These are phyloP conservation scores for Lactarius evosmus DNA, from an alignment of 768 basidiomycete genomes.

Conservation along the genomic window DNA sequence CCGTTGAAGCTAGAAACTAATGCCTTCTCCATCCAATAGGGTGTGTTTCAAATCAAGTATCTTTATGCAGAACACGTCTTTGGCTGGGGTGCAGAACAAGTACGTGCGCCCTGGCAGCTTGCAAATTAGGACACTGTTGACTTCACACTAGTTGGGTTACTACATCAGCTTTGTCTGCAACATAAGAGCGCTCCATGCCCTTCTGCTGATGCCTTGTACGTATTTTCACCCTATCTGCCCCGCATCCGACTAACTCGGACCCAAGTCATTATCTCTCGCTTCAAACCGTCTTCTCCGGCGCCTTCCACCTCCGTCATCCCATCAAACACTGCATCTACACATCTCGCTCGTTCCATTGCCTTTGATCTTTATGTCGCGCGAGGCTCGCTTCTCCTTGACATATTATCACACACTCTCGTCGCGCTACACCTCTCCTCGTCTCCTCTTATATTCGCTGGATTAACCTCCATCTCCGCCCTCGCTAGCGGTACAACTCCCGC, in stretches of 20 bases:
- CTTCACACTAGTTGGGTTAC: conserved; percentile 52
- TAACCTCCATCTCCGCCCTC: conserved; percentile 61
- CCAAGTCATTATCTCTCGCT: conserved; percentile 57
- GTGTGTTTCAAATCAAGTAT: conserved; percentile 72
- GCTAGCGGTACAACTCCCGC: conserved; percentile 69
- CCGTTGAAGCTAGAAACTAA: conserved; percentile 9
- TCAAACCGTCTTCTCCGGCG: conserved; percentile 45
- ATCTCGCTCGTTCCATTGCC: conserved; percentile 56
- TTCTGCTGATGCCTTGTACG: conserved; percentile 68
- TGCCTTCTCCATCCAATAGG: conserved; percentile 38
- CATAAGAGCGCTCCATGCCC: conserved; percentile 59
- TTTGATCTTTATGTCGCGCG: conserved; percentile 70
- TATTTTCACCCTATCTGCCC: conserved; percentile 8
- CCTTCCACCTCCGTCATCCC: conserved; percentile 20
- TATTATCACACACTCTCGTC: conserved; percentile 60
- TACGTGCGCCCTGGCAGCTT: conserved; percentile 29
- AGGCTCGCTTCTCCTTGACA: conserved; percentile 63
- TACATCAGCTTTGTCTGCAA: conserved; percentile 72
- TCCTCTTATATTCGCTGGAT: conserved; percentile 47
- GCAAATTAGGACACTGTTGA: conserved; percentile 4
- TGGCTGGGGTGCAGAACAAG: conserved; percentile 60
- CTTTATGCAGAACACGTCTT: conserved; percentile 74
- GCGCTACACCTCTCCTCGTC: conserved; percentile 49
- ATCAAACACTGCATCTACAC: conserved; percentile 44
- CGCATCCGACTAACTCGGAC: conserved; percentile 34